Base-by-base conservation (phyloP, 2,329 filamentous ascomycete species). In the Pseudopithomyces maydicus region DNA sequence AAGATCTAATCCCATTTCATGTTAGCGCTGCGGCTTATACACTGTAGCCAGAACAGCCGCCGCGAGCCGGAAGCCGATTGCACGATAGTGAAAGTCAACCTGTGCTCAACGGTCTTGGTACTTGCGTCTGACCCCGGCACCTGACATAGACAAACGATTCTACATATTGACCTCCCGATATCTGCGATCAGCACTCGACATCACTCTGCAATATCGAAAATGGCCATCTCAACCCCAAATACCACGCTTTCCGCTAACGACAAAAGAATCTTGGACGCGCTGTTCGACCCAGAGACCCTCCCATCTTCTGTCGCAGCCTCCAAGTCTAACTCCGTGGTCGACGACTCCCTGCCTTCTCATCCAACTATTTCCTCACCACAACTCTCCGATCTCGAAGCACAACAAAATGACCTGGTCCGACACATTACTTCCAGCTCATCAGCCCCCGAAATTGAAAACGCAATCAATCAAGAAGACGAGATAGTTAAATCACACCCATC, bases 401-500 rank as follows among this genome's bases (percentile, higher is more conserved):
- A 67, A 62, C 69, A 68, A 79, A 42, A 80, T 78, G 29, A 76
- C 82, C 57, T 84, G 80, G 8, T 85, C 36, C 56, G 49, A 26
- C 55, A 58, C 20, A 47, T 66, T 8, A 61, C 64, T 29, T 66
- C 59, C 11, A 61, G 42, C 14, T 65, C 67, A 2, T 60, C 58
- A 14, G 22, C 23, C 2, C 1, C 45, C 4, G 49, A 43, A 4
- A 64, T 74, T 35, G 55, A 66, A 5, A 45, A 56, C 12, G 69
- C 65, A 17, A 62, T 71, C 3, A 22, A 26, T 10, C 74, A 78
- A 6, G 77, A 93, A 5, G 80, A 82, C 29, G 69, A 74, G 2
- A 79, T 92, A 32, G 84, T 92, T 39, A 67, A 78, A 2, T 74
- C 83, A 22, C 72, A 85, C 52, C 88, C 90, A 2, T 74, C 78